These are phyloP conservation scores for Pseudoturritis turrita DNA, from an alignment of 345 rosid genomes.

Conservation along the genomic window DNA sequence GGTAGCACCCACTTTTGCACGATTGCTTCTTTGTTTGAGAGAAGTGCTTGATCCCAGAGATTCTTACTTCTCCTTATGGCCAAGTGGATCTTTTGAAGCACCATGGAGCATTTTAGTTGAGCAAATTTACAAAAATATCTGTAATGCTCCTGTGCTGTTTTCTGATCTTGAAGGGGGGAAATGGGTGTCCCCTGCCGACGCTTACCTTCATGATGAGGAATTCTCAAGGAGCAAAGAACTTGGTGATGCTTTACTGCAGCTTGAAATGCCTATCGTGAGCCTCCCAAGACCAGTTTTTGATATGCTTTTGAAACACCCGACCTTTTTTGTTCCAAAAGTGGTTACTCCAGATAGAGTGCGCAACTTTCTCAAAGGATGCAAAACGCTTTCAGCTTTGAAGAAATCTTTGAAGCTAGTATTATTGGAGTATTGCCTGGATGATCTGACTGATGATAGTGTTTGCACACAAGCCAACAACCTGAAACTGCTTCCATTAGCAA, in stretches of 20 bases:
- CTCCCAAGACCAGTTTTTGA: conserved; percentile 63
- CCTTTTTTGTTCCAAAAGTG: conserved; percentile 64
- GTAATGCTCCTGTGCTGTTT: conserved; percentile 57
- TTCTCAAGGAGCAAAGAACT: conserved; percentile 67
- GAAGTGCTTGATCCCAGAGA: conserved; percentile 54
- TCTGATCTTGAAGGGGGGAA: conserved; percentile 69
- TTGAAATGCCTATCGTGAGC: conserved; percentile 80
- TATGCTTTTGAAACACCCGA: conserved; percentile 64
- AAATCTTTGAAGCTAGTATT: conserved; percentile 63
- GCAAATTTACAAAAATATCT: conserved; percentile 59
- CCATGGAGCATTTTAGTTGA: conserved; percentile 92
- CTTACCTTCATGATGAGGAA: conserved; percentile 81
- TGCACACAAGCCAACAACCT: conserved; percentile 50
- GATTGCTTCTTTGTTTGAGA: conserved; percentile 65
- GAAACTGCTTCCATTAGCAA: conserved; percentile 81
- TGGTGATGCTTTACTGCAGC: conserved; percentile 63
- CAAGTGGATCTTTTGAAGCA: conserved; percentile 83
- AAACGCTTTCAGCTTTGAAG: conserved; percentile 42
- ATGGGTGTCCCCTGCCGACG: conserved; percentile 80
- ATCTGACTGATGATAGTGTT: conserved; percentile 75
- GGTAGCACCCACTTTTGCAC: conserved; percentile 63
- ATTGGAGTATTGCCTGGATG: conserved; percentile 92
- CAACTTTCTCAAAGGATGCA: conserved; percentile 56
- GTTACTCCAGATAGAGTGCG: conserved; percentile 84
- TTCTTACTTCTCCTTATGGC: conserved; percentile 75